Conservation (phyloP, 2,329 filamentous ascomycete genomes). For the Clarireedia monteithiana region DNA sequence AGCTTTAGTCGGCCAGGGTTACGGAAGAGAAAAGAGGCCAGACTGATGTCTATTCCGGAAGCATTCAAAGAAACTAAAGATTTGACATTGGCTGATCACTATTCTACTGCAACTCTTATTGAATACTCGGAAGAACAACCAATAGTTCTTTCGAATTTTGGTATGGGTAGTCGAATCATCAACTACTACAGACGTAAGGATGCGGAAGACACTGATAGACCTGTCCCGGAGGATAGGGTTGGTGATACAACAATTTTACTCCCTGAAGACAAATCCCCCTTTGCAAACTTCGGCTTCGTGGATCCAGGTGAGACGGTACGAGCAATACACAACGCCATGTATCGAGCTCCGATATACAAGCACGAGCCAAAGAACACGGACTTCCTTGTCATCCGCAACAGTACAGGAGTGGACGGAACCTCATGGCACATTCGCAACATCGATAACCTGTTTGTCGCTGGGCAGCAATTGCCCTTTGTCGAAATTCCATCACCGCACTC, state of each 20-base stretch:
- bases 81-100: constrained; percentile 72
- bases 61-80: constrained; percentile 76
- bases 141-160: constrained; percentile 87
- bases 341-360: constrained; percentile 85
- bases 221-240: constrained; percentile 51
- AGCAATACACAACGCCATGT: constrained; percentile 92
- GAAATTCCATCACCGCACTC: constrained; percentile 93
- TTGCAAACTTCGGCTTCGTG: constrained; percentile 89
- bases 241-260: constrained; percentile 84
- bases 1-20: constrained; percentile 65
- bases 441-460: constrained; percentile 84
- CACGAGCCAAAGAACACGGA: constrained; percentile 72
- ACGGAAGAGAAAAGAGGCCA: constrained; percentile 75
- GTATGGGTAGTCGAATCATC: constrained; percentile 92
- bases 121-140: constrained; percentile 96
- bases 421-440: constrained; percentile 81
- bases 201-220: constrained; percentile 43
- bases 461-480: constrained; percentile 84
- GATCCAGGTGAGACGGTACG: constrained; percentile 85
- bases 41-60: constrained; percentile 68
- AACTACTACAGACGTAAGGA: constrained; percentile 93
- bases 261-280: constrained; percentile 91
- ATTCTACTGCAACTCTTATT: constrained; percentile 77
- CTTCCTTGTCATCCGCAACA: constrained; percentile 79
- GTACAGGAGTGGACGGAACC: constrained; percentile 69